These are phyloP conservation scores for Annulohypoxylon moriforme DNA, from an alignment of 495 filamentous ascomycete species.

Conservation along the genomic window DNA sequence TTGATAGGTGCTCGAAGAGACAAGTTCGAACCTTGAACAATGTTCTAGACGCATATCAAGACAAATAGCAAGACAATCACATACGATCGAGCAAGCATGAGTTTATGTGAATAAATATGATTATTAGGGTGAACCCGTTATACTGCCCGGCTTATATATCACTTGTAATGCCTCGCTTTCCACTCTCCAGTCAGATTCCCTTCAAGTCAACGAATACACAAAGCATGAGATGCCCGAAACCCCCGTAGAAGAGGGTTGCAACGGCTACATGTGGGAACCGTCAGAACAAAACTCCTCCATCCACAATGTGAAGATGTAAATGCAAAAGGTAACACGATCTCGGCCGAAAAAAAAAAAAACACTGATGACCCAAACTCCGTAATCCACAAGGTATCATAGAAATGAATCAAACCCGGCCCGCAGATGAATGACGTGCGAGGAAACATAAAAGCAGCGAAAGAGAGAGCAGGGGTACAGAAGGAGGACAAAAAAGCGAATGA, in stretches of 20 bases:
- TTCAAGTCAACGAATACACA: constrained; percentile 42
- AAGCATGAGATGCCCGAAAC: constrained; percentile 42
- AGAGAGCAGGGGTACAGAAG: constrained; percentile 10
- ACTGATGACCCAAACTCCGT: constrained; percentile 44
- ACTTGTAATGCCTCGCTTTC: constrained; percentile 13
- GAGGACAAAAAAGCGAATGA: constrained; percentile 36
- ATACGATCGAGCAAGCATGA: not conserved
- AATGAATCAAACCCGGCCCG: constrained; percentile 39
- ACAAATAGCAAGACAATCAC: not conserved
- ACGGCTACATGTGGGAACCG: constrained; percentile 49
- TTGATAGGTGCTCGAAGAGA: not conserved
- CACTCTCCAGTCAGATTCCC: constrained; percentile 33
- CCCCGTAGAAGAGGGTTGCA: constrained; percentile 1
- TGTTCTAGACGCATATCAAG: not conserved
- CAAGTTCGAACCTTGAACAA: not conserved
- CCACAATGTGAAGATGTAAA: constrained; percentile 44
- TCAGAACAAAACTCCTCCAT: constrained; percentile 36
- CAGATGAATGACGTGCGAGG: constrained; percentile 39
- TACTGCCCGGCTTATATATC: constrained; percentile 33
- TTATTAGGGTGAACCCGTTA: constrained; percentile 37
- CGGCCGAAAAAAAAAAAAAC: constrained; percentile 12
- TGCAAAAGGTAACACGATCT: constrained; percentile 36
- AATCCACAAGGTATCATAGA: constrained; percentile 51
- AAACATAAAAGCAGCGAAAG: constrained; percentile 34
- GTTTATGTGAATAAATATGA: constrained; percentile 21